These are phyloP conservation scores for Phytopythium kandeliae DNA, from an alignment of 352 stramenopile genomes.

Conservation along the genomic window DNA sequence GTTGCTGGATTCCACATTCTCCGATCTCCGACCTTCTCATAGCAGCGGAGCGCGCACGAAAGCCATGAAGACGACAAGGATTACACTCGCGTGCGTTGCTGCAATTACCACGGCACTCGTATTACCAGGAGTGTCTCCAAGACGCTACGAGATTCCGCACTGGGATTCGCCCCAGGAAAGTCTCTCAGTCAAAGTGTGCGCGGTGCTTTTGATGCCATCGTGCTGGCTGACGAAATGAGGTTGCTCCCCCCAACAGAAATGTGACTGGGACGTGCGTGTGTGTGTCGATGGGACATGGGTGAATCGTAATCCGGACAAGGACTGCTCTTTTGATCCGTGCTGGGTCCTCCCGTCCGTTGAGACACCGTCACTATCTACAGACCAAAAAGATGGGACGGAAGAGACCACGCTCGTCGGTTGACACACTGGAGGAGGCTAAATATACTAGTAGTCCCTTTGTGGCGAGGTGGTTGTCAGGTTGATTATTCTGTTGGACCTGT, in stretches of 20 bases:
- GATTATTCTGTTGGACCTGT: no score
- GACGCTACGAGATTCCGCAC: constrained; percentile 5
- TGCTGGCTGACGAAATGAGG: not conserved
- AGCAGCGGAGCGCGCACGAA: not conserved
- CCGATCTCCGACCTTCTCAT: no score
- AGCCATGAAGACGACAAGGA: not conserved
- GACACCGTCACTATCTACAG: not conserved
- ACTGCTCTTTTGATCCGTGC: constrained; percentile 50
- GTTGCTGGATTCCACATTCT: not conserved
- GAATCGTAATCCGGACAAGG: constrained; percentile 31
- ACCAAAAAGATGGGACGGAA: not conserved
- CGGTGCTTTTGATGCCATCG: no score
- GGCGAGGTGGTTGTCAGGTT: no score
- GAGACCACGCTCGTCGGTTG: not conserved
- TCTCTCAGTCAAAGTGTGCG: no score
- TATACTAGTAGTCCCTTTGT: no score
- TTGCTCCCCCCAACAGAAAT: constrained; percentile 19
- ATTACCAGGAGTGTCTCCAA: not conserved
- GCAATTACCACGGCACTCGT: not conserved
- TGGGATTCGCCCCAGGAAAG: constrained; percentile 36
- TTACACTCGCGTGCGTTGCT: not conserved
- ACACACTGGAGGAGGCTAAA: not conserved
- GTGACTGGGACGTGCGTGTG: constrained; percentile 55
- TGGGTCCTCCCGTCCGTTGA: constrained; percentile 13
- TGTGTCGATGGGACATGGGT: constrained; percentile 66